Base-by-base conservation (phyloP, 2,329 filamentous ascomycete genomes). In the Fusarium veterinarium region DNA sequence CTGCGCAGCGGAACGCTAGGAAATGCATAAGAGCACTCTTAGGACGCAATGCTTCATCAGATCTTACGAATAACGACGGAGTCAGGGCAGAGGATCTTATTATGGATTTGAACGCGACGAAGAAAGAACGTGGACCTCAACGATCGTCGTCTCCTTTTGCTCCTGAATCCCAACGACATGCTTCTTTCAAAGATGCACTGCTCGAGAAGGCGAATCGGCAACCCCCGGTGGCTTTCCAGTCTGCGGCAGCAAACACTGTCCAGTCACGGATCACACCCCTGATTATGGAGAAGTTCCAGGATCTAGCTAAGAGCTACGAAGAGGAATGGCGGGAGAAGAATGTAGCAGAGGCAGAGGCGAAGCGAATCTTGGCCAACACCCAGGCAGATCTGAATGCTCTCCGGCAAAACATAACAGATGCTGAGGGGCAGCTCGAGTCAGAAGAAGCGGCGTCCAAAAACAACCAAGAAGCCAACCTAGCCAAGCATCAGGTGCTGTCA, bases 21-120 rank as follows among this genome's bases (percentile, higher is more conserved):
- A 97, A 98, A 76, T 97, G 95, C 74, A 92, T 97, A 62, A 92
- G 96, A 83, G 86, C 91, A 85, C 82, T 94, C 85, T 81, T 95
- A 80, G 91, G 91, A 38, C 92, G 95, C 56, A 94, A 95, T 67
- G 95, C 95, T 7, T 90, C 91, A 6, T 93, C 94, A 1, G 91
- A 97, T 77, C 92, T 98, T 60, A 87, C 90, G 25, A 99, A 98
- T 80, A 86, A 90, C 59, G 90, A 94, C 63, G 94, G 95, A 33
- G 88, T 97, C 70, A 93, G 93, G 2, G 95, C 95, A 16, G 93
- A 97, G 76, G 92, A 95, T 72, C 86, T 97, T 58, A 94, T 97
- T 75, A 91, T 93, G 78, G 87, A 91, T 67, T 81, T 92, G 41
- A 96, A 97, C 68, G 91, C 90, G 2, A 87, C 87, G 3, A 87